These are phyloP conservation scores for Coprinellus micaceus DNA, from an alignment of 768 basidiomycete species.

Conservation along the genomic window DNA sequence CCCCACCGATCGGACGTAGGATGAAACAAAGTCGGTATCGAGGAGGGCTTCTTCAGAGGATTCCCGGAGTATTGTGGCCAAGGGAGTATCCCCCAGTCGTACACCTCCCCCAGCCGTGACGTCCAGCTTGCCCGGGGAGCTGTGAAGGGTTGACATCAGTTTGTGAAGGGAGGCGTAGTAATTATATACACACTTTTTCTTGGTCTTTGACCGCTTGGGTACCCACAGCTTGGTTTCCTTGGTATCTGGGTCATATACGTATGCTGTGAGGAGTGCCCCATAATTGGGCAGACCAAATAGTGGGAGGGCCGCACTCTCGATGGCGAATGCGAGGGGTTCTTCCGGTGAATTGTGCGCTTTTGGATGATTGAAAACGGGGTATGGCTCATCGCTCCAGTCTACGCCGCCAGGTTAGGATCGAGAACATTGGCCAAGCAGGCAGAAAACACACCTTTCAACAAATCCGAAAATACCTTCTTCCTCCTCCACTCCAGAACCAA, in stretches of 20 bases:
- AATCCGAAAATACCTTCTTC: slow-evolving; percentile 22
- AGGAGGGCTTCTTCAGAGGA: slow-evolving; percentile 42
- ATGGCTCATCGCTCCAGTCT: slow-evolving; percentile 34
- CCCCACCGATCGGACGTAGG: slow-evolving; percentile 30
- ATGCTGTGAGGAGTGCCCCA: slow-evolving; percentile 42
- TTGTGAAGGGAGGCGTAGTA: not conserved
- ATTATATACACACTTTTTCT: slow-evolving; percentile 33
- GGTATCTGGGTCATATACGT: slow-evolving; percentile 27
- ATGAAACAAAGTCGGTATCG: slow-evolving; percentile 30
- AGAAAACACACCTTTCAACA: slow-evolving; percentile 24
- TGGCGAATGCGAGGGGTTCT: slow-evolving; percentile 35
- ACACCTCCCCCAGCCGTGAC: slow-evolving; percentile 44
- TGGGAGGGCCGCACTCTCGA: slow-evolving; percentile 42
- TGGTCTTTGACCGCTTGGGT: slow-evolving; percentile 36
- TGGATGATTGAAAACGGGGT: slow-evolving; percentile 29
- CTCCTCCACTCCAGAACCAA: slow-evolving; percentile 29
- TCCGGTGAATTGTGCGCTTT: slow-evolving; percentile 11
- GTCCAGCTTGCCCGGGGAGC: slow-evolving; percentile 38
- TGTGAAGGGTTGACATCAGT: slow-evolving; percentile 8
- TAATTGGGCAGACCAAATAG: slow-evolving; percentile 44
- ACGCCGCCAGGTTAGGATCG: not conserved
- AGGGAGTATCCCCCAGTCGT: slow-evolving; percentile 34
- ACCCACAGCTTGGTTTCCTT: slow-evolving; percentile 35
- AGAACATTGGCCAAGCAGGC: not conserved
- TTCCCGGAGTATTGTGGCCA: slow-evolving; percentile 37